phyloP scores from a whole-genome alignment of 2,329 filamentous ascomycete species.

The Paraconiothyrium sp. region DNA sequence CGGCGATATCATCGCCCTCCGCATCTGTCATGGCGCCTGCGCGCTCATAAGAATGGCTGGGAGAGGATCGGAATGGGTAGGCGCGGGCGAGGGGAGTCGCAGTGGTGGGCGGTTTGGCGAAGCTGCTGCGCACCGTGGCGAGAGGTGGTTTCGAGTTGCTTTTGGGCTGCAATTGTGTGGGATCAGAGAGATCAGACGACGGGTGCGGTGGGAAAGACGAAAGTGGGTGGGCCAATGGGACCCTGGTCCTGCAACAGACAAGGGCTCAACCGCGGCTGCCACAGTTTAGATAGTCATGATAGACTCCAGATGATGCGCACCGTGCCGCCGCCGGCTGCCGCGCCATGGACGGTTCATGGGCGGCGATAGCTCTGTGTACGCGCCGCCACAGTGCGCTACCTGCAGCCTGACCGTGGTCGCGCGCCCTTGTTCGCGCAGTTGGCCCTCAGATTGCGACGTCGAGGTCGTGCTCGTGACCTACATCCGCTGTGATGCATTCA shows the following conservation, averaged over 20 bases:
- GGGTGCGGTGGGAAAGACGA: not conserved
- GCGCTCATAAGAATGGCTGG: constrained; percentile 40
- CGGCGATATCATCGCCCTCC: constrained; percentile 32
- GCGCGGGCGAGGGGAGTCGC: not conserved
- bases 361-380: not conserved
- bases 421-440: not conserved
- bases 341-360: not conserved
- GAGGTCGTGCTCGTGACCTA: constrained; percentile 10
- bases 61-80: not conserved
- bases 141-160: constrained; percentile 28
- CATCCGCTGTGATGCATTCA: not conserved
- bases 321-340: constrained; percentile 2
- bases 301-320: not conserved
- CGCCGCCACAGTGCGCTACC: not conserved
- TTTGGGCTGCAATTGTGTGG: constrained; percentile 30
- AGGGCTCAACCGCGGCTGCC: constrained; percentile 9
- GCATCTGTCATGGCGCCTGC: constrained; percentile 43
- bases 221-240: constrained; percentile 7
- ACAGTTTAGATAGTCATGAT: not conserved
- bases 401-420: not conserved
- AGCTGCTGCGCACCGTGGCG: not conserved
- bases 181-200: constrained; percentile 8
- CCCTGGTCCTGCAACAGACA: constrained; percentile 3
- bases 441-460: not conserved
- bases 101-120: not conserved